phyloP scores from a whole-genome alignment of 2,329 filamentous ascomycete genomes.

The Penicillium janthinellum region DNA sequence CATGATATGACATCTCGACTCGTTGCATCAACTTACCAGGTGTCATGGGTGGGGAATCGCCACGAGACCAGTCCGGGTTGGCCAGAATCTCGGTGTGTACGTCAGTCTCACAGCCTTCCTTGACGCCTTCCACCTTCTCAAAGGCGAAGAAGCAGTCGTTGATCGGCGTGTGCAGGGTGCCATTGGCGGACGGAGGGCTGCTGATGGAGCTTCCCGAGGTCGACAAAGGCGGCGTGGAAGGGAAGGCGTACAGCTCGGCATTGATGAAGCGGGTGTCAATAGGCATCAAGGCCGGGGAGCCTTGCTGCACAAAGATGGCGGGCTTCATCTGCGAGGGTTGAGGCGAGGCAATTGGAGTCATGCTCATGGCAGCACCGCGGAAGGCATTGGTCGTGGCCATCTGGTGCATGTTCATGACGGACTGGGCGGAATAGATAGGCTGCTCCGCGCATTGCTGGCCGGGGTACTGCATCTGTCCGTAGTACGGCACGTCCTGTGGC shows the following conservation, averaged over 20 bases:
- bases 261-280: conserved; percentile 74
- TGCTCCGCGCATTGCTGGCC: conserved; percentile 28
- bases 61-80: conserved; percentile 73
- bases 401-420: conserved; percentile 49
- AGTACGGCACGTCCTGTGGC: conserved; percentile 55
- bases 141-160: conserved; percentile 76
- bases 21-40: conserved; percentile 68
- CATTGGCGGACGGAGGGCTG: conserved; percentile 76
- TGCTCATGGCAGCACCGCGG: conserved; percentile 41
- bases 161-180: conserved; percentile 78
- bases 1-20: conserved; percentile 10
- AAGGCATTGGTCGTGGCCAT: conserved; percentile 47
- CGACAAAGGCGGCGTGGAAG: conserved; percentile 84
- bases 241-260: conserved; percentile 68
- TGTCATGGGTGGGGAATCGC: conserved; percentile 81
- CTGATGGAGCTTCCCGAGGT: conserved; percentile 81
- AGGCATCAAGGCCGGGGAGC: conserved; percentile 57
- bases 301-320: conserved; percentile 66
- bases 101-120: conserved; percentile 71
- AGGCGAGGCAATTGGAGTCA: conserved; percentile 74
- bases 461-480: conserved; percentile 40
- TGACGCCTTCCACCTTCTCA: conserved; percentile 66
- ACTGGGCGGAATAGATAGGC: conserved; percentile 42
- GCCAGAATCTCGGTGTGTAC: conserved; percentile 72
- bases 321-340: conserved; percentile 75